These are phyloP conservation scores for Eutrema yunnanense DNA, from an alignment of 345 rosid species.

Conservation along the genomic window DNA sequence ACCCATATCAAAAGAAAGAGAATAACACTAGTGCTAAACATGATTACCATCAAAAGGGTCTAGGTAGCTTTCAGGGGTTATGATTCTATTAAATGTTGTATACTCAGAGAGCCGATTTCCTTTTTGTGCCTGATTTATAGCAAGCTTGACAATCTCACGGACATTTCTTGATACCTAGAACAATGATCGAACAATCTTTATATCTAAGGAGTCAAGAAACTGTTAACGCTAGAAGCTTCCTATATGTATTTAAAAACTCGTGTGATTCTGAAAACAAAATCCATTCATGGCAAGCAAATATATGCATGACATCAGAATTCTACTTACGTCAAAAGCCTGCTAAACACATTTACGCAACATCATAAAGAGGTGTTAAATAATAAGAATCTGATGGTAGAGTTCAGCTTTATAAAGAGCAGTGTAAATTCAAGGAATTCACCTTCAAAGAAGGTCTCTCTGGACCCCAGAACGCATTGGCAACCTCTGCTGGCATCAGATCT, in stretches of 20 bases:
- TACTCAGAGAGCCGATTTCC: slow-evolving; percentile 57
- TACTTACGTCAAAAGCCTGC: background rate
- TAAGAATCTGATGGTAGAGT: background rate
- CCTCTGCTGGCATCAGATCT: slow-evolving; percentile 89
- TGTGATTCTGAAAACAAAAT: background rate
- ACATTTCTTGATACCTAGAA: slow-evolving; percentile 71
- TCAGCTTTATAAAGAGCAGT: background rate
- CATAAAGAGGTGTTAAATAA: background rate
- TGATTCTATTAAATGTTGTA: slow-evolving; percentile 71
- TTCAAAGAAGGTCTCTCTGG: slow-evolving; percentile 70
- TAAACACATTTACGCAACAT: background rate
- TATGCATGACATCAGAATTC: background rate
- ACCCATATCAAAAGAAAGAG: slow-evolving; percentile 4
- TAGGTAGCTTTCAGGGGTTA: slow-evolving; percentile 48
- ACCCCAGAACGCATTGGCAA: slow-evolving; percentile 81
- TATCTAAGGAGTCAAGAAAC: background rate
- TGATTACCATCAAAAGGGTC: slow-evolving; percentile 84
- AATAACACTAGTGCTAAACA: slow-evolving; percentile 1
- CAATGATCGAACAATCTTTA: slow-evolving; percentile 2
- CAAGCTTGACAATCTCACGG: slow-evolving; percentile 82
- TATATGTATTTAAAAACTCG: background rate
- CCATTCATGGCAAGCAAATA: background rate
- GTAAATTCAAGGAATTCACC: slow-evolving; percentile 36
- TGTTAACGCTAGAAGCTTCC: background rate
- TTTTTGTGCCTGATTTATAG: slow-evolving; percentile 69